Percentiles rank a stretch among this genome's conserved stretches.
phyloP scores from a whole-genome alignment of 257 asterid species.

The Solanum etuberosum region DNA sequence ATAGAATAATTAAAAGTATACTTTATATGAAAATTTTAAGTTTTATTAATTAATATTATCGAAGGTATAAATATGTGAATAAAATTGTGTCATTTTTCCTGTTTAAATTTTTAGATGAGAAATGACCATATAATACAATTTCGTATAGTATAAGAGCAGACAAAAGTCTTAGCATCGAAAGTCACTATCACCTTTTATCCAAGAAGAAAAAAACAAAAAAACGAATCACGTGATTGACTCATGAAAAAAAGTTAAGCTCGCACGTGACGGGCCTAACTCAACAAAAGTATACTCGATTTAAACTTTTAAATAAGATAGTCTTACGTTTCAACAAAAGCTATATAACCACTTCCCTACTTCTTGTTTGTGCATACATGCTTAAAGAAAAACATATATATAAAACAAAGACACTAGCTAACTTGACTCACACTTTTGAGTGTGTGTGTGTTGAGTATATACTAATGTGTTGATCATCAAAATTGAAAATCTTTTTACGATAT shows the following conservation, averaged over 20 bases:
- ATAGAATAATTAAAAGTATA: background rate
- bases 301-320: background rate
- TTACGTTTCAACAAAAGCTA: background rate
- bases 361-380: background rate
- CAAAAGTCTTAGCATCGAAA: background rate
- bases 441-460: background rate
- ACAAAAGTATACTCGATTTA: background rate
- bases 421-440: background rate
- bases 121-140: background rate
- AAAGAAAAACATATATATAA: background rate
- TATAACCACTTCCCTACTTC: background rate
- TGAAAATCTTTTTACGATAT: background rate
- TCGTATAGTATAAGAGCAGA: background rate
- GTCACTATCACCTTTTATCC: background rate
- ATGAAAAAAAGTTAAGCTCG: background rate
- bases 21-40: background rate
- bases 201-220: background rate
- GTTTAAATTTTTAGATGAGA: background rate
- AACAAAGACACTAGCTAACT: background rate
- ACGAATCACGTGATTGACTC: background rate
- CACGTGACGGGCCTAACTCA: background rate
- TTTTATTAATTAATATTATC: background rate
- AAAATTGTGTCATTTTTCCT: background rate
- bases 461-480: background rate
- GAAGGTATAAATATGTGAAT: background rate